Percentiles rank a stretch among this genome's conserved stretches.
phyloP scores from a whole-genome alignment of 2,329 filamentous ascomycete species.

The Pseudovirgaria hyperparasitica region DNA sequence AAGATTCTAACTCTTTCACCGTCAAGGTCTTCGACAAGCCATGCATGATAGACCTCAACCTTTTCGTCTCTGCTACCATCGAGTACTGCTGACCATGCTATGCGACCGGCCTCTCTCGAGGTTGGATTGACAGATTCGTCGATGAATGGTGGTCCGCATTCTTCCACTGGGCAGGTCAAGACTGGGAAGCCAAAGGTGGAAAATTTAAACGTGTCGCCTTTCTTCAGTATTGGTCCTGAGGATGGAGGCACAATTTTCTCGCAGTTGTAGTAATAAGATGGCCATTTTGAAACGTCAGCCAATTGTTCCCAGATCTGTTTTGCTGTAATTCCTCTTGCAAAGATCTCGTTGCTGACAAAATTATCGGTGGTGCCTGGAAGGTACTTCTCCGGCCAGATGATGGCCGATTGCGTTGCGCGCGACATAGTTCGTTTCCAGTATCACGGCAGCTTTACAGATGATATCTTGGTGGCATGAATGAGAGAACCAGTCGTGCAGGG shows the following conservation, averaged over 20 bases:
- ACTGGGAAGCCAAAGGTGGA: slow-evolving; percentile 23
- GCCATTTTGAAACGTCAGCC: slow-evolving; percentile 20
- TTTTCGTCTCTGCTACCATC: slow-evolving; percentile 11
- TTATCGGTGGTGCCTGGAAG: slow-evolving; percentile 25
- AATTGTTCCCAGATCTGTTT: slow-evolving; percentile 20
- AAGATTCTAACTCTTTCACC: slow-evolving; percentile 18
- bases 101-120: slow-evolving; percentile 6
- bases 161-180: slow-evolving; percentile 13
- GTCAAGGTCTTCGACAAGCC: slow-evolving; percentile 21
- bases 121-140: slow-evolving; percentile 11
- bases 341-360: slow-evolving; percentile 22
- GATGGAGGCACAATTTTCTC: slow-evolving; percentile 15
- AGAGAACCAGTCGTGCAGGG: no score
- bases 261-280: slow-evolving; percentile 21
- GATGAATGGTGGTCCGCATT: slow-evolving; percentile 8
- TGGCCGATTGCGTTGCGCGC: slow-evolving; percentile 11
- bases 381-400: slow-evolving; percentile 19
- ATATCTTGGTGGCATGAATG: no score
- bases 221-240: slow-evolving; percentile 11
- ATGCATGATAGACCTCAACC: slow-evolving; percentile 22
- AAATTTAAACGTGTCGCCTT: slow-evolving; percentile 19
- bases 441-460: no score
- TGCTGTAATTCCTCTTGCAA: slow-evolving; percentile 14
- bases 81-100: slow-evolving; percentile 11
- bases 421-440: slow-evolving; percentile 1